Evolutionary conservation across 345 rosid genomes (phyloP), one percentile per base, ranked within the genome.

Genomic region (Heritiera fomes): DNA sequence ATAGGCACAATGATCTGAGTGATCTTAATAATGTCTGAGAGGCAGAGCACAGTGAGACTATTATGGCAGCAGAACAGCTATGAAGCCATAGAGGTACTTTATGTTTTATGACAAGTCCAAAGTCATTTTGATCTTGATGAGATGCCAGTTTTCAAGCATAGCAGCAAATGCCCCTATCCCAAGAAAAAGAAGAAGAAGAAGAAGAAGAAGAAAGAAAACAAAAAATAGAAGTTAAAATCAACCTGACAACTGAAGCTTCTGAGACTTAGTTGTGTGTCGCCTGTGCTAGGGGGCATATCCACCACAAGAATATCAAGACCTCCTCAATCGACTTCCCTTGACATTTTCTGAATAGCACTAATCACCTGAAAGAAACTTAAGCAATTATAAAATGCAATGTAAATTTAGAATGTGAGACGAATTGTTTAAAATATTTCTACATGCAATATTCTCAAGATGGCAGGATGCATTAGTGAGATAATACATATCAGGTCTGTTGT

Each of bases 271-370:
- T 91, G 95, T 53, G 92, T 81, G 84, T 91, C 93, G 71, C 95
- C 93, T 3, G 93, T 91, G 23, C 95, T 92, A 62, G 95, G 95
- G 40, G 93, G 93, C 93, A 91, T 91, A 86, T 91, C 93, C 41
- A 91, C 91, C 81, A 91, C 91, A 47, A 91, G 92, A 80, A 91
- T 82, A 80, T 91, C 93, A 47, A 90, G 93, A 79, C 78, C 84
- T 75, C 96, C 96, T 91, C 92, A 90, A 47, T 82, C 87, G 66
- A 91, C 96, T 80, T 88, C 96, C 81, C 85, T 83, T 6, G 87
- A 75, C 92, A 89, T 86, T 90, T 90, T 91, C 71, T 85, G 87
- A 67, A 91, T 89, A 53, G 93, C 92, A 81, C 84, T 91, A 89
- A 91, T 91, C 62, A 91, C 93, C 92, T 90, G 82, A 77, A 77